Base-by-base conservation (phyloP, 78 protist species). In the Dictyostelium firmibasis region DNA sequence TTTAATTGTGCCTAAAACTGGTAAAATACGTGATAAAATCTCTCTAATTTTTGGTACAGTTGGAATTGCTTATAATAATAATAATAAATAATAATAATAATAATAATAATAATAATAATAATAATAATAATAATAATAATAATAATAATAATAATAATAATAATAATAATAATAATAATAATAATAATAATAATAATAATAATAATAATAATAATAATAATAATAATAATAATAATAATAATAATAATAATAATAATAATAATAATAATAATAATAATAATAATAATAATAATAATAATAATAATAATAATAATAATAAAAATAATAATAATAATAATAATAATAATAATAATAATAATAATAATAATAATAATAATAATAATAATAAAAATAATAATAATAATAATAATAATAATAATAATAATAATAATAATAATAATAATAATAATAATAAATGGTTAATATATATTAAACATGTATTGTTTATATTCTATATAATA, bases 1-100 rank as follows among this genome's bases (percentile, higher is more conserved):
- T 50, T 92, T 95, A 53, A 97, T 95, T n/a, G 81, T 4, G 33
- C 76, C 94, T 33, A 97, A 74, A n/a, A 97, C 60, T 50, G 98
- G 97, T 23, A 97, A 43, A 11, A 92, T 43, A n/a, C 96, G 36
- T 31, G 92, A 83, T 23, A 97, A 53, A 20, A 97, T 44, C 18
- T 95, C 97, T 25, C 92, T 44, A 27, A 95, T 31, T 16, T 77
- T 25, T 36, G 97, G 97, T 13, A 97, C 96, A 31, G 95, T 78
- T 76, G 89, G 93, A 3, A 95, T 20, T 67, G 97, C 96, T 92
- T 74, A 62, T 20, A 64, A 25, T 20, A 25, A 25, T 25, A 2
- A 64, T 25, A 7, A 25, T 64, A 25, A 64, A 6, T 44, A 44
- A 9, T 44, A 44, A 9, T 41, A 41, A 41, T 50, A 16, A 50